Conservation (phyloP, 2,329 filamentous ascomycete genomes). For the Cytospora leucostoma region DNA sequence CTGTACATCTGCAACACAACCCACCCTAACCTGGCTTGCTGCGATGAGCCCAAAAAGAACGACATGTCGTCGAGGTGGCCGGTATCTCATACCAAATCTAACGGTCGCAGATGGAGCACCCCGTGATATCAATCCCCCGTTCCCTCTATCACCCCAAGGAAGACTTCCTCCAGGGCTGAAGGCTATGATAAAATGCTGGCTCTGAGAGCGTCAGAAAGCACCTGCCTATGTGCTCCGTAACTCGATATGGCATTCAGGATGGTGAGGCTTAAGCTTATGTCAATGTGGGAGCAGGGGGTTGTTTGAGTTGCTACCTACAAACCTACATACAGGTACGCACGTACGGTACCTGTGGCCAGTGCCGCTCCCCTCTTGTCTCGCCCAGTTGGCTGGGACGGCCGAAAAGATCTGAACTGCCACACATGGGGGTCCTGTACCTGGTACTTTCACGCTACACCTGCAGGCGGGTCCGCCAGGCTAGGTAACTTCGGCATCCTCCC, state of each 20-base stretch:
- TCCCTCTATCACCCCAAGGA: background rate
- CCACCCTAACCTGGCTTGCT: constrained; percentile 18
- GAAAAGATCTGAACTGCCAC: constrained; percentile 24
- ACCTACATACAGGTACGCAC: too few relatives aligned
- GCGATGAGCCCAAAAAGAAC: constrained; percentile 15
- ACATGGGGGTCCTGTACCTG: constrained; percentile 15
- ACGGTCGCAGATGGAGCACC: constrained; percentile 2
- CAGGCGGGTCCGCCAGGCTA: constrained; percentile 13
- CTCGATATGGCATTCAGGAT: background rate
- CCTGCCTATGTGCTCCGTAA: background rate
- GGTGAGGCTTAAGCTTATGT: background rate
- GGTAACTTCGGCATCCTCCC: constrained; percentile 27
- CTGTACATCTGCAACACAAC: constrained; percentile 6
- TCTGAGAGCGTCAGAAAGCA: background rate
- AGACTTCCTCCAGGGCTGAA: background rate
- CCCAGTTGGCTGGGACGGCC: constrained; percentile 24
- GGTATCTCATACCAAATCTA: background rate
- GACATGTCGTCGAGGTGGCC: constrained; percentile 21
- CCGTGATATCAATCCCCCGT: background rate
- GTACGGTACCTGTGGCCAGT: too few relatives aligned
- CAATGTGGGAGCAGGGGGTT: background rate
- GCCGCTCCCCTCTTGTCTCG: constrained; percentile 13
- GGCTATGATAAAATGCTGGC: background rate
- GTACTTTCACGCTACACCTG: constrained; percentile 2
- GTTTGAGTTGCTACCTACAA: background rate